Base-by-base conservation (phyloP, 1,139 yeast genomes). In the Dujonia santamariae region DNA sequence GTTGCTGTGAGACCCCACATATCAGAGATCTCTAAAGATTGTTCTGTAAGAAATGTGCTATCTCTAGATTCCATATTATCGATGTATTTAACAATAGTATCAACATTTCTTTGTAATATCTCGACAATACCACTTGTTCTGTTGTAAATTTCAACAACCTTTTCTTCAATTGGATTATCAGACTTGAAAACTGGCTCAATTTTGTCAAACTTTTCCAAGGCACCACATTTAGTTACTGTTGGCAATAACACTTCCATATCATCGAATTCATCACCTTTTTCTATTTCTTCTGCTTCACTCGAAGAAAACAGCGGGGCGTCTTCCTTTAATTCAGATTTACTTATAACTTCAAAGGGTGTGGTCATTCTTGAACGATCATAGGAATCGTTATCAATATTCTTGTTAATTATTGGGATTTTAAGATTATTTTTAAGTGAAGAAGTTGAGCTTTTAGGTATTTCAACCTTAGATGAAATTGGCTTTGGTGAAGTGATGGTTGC, bases 121-220 rank as follows among this genome's bases (percentile, higher is more conserved):
- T 34, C 17, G 19, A 51, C 34, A 30, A 50, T 39, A 4, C 56
- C 63, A 26, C 49, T 35, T 1, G 60, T 49, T 15, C 35, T 40
- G 30, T 39, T 43, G n/a, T 47, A 32, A 7, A 56, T 44, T 12
- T 48, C 45, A 7, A 27, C 13, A 2, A 46, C 40, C 24, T 50
- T 47, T n/a, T 30, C 29, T 25, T 29, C 29, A 13, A 34, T 22
- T 21, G 31, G 24, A 27, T 25, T 19, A 13, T 19, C 13, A 19
- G 13, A 6, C 36, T 7, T 19, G 19, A 23, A 25, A 28, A 9
- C 28, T 24, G 8, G 9, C n/a, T n/a, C 16, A 12, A 9, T 7
- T 8, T 17, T 15, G 12, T n/a, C 32, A 29, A 7, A 6, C 11
- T 9, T n/a, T n/a, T n/a, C n/a, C n/a, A n/a, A n/a, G n/a, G n/a